These are phyloP conservation scores for Oenanthe sinensis DNA, from an alignment of 129 eudicot species.

Conservation along the genomic window DNA sequence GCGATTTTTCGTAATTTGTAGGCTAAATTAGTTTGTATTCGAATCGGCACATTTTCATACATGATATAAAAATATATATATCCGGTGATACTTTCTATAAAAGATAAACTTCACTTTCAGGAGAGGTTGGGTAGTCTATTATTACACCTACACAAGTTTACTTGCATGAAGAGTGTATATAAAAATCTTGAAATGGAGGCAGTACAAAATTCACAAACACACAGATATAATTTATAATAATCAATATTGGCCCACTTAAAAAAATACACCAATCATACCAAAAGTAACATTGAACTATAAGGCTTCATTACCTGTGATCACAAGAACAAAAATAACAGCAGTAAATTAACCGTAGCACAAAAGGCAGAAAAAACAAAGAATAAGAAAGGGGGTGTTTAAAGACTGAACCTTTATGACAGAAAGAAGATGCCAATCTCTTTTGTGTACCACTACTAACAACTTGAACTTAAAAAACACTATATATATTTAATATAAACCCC, in stretches of 20 bases:
- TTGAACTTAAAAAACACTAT: slow-evolving; percentile 19
- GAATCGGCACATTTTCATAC: no score
- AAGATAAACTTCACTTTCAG: slow-evolving; percentile 62
- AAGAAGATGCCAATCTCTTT: slow-evolving; percentile 16
- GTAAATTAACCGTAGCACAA: background rate
- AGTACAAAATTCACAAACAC: slow-evolving; percentile 3
- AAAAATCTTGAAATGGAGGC: slow-evolving; percentile 36
- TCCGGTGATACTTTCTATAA: background rate
- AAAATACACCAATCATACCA: slow-evolving; percentile 7
- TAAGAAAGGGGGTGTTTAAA: slow-evolving; percentile 14
- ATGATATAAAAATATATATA: background rate
- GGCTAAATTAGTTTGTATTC: background rate
- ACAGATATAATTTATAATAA: background rate
- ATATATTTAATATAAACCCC: background rate
- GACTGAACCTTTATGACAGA: slow-evolving; percentile 37
- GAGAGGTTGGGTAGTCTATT: slow-evolving; percentile 41
- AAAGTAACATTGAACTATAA: background rate
- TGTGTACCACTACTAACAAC: slow-evolving; percentile 26
- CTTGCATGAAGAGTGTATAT: slow-evolving; percentile 16
- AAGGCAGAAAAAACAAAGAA: background rate
- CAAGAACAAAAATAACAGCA: background rate
- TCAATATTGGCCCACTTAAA: slow-evolving; percentile 16
- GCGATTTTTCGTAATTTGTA: background rate
- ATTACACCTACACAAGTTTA: slow-evolving; percentile 23
- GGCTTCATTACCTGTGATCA: background rate